Evolutionary conservation across 2,329 filamentous ascomycete genomes (phyloP).

Genomic region (Aspergillus cejpii): DNA sequence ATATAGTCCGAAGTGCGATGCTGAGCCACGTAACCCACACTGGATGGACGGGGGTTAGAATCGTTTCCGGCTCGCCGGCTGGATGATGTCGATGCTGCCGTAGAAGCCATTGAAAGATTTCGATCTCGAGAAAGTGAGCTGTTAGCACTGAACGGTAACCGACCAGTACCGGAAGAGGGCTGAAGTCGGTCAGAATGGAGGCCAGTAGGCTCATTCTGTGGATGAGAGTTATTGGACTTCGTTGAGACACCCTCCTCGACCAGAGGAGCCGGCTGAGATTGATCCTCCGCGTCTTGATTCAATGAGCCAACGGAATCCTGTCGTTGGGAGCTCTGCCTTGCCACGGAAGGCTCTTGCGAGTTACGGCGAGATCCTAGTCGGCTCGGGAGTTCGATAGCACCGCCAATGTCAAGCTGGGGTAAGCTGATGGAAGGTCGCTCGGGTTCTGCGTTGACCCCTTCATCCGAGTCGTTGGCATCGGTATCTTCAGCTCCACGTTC

Average conservation of each 20-base stretch:
- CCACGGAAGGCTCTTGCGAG: conserved; percentile 40
- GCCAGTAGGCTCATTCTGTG: conserved; percentile 7
- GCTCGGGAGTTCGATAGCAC: conserved; percentile 58
- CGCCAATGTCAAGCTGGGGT: conserved; percentile 54
- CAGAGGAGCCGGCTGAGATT: conserved; percentile 12
- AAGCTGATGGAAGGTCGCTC: conserved; percentile 44
- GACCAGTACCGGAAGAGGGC: conserved; percentile 27
- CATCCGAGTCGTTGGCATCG: conserved; percentile 24
- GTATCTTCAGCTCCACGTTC: conserved; percentile 23
- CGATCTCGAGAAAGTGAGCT: conserved; percentile 35
- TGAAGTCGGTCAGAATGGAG: conserved; percentile 19
- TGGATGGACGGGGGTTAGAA: conserved; percentile 37
- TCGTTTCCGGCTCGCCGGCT: conserved; percentile 28
- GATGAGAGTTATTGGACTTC: conserved; percentile 10
- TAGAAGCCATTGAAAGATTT: conserved; percentile 34
- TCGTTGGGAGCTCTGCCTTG: conserved; percentile 66
- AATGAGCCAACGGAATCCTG: conserved; percentile 13
- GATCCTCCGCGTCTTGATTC: conserved; percentile 12
- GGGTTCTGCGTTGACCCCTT: conserved; percentile 10
- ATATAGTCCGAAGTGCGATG: conserved; percentile 46
- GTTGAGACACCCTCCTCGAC: conserved; percentile 17
- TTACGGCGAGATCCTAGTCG: conserved; percentile 56
- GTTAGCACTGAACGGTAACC: conserved; percentile 38
- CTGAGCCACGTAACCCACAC: conserved; percentile 46
- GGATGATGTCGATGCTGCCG: conserved; percentile 33